Evolutionary conservation across 2,329 filamentous ascomycete genomes (phyloP).

Genomic region (Camptophora hylomeconis): DNA sequence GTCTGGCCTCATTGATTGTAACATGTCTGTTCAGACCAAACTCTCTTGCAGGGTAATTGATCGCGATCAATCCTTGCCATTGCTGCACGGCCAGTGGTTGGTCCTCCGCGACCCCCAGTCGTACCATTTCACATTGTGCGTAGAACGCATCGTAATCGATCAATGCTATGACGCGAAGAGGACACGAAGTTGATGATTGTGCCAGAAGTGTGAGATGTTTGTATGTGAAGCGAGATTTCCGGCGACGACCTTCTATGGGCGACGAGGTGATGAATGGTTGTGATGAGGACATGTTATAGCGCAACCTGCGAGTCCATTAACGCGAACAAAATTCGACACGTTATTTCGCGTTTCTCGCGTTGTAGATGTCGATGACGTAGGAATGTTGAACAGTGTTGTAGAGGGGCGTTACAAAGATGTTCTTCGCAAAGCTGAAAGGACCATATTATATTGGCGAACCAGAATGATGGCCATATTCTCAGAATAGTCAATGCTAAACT

Average conservation of each 20-base stretch:
- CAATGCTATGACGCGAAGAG: slow-evolving; percentile 77
- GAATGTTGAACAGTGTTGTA: too few species aligned
- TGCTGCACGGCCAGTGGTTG: slow-evolving; percentile 86
- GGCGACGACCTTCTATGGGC: slow-evolving; percentile 22
- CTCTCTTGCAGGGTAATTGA: slow-evolving; percentile 83
- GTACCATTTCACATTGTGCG: slow-evolving; percentile 87
- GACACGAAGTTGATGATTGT: slow-evolving; percentile 56
- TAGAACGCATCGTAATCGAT: slow-evolving; percentile 97
- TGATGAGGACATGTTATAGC: slow-evolving; percentile 39
- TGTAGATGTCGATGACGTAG: too few species aligned
- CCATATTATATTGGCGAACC: too few species aligned
- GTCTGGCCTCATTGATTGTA: slow-evolving; percentile 66
- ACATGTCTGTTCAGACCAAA: slow-evolving; percentile 72
- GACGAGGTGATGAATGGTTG: slow-evolving; percentile 35
- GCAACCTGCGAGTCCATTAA: too few species aligned
- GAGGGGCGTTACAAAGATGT: too few species aligned
- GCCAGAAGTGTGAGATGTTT: slow-evolving; percentile 68
- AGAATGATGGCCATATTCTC: too few species aligned
- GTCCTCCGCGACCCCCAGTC: slow-evolving; percentile 60
- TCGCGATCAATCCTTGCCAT: slow-evolving; percentile 87
- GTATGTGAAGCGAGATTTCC: slow-evolving; percentile 64
- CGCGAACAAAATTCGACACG: too few species aligned
- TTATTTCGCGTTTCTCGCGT: too few species aligned
- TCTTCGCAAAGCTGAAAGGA: too few species aligned
- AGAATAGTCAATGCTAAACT: too few species aligned